Conservation (phyloP, 495 filamentous ascomycete species). For the Antarctomyces pellizariae region DNA sequence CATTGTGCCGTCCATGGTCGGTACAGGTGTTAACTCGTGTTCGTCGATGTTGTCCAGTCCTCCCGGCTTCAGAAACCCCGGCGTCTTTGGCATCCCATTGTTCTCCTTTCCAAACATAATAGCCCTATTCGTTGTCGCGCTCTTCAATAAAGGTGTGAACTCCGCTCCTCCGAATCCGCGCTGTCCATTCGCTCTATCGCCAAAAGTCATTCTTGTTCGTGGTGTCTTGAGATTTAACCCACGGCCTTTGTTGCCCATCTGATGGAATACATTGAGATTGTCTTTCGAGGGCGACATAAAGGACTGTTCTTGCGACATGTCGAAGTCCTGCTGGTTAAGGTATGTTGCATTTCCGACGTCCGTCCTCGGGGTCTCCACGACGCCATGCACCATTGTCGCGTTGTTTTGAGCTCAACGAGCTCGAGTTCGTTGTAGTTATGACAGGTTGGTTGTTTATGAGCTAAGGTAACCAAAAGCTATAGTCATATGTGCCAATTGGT, state of each 20-base stretch:
- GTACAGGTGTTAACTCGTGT: constrained; percentile 39
- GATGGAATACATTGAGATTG: constrained; percentile 41
- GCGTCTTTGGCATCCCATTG: constrained; percentile 38
- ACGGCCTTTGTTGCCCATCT: constrained; percentile 36
- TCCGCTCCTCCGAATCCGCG: constrained; percentile 40
- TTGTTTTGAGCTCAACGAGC: neutral
- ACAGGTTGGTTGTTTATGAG: no score
- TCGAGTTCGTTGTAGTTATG: no score
- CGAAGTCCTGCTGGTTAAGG: constrained; percentile 40
- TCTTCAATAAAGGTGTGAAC: constrained; percentile 86
- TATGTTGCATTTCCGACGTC: constrained; percentile 61
- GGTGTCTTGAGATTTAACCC: constrained; percentile 44
- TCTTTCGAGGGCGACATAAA: constrained; percentile 71
- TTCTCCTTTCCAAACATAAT: constrained; percentile 32
- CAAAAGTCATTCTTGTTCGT: constrained; percentile 38
- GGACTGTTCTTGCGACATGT: constrained; percentile 60
- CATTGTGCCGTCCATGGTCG: constrained; percentile 35
- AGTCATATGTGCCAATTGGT: no score
- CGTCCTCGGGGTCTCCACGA: constrained; percentile 59
- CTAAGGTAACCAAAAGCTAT: no score
- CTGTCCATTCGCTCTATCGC: constrained; percentile 39
- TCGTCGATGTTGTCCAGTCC: constrained; percentile 37
- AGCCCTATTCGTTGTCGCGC: constrained; percentile 59
- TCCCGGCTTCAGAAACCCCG: constrained; percentile 35
- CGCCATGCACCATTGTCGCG: constrained; percentile 23